Percentiles rank a stretch among this genome's conserved stretches.
Evolutionary conservation across 306 rosid species (phyloP).

Genomic region (Gleditsia sinensis): DNA sequence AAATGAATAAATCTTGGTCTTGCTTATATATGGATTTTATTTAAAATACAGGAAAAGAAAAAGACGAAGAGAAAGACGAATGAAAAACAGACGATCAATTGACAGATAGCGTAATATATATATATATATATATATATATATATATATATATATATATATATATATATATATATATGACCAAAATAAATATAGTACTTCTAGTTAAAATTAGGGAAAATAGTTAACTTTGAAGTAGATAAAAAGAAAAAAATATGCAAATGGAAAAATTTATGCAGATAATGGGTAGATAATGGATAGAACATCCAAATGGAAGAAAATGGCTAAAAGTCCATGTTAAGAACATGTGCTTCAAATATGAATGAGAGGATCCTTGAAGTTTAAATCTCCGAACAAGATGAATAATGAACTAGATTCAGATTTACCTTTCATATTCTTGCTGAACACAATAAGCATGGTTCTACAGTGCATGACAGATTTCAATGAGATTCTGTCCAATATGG

Average conservation of each 20-base stretch:
- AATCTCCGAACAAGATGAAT: neutral
- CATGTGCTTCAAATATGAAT: neutral
- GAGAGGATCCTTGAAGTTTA: neutral
- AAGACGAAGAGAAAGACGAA: no score
- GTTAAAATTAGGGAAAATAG: no score
- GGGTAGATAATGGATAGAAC: neutral
- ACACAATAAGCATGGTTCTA: conserved; percentile 88
- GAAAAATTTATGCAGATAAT: neutral
- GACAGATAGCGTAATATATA: no score
- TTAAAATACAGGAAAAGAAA: no score
- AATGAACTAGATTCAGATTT: conserved; percentile 37
- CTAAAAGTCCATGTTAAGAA: neutral
- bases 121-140: no score
- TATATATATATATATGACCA: no score
- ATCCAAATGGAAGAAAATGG: neutral
- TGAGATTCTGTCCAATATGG: conserved; percentile 87
- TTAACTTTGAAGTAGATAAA: no score
- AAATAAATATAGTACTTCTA: no score
- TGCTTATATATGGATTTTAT: no score
- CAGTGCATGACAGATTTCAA: conserved; percentile 86
- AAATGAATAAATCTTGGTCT: no score
- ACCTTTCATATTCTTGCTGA: conserved; percentile 96
- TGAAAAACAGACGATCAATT: no score
- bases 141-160: no score
- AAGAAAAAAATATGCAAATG: neutral